Evolutionary conservation across 257 asterid genomes (phyloP), one percentile per base, ranked within the genome.

Genomic region (Linderniella brevidens): DNA sequence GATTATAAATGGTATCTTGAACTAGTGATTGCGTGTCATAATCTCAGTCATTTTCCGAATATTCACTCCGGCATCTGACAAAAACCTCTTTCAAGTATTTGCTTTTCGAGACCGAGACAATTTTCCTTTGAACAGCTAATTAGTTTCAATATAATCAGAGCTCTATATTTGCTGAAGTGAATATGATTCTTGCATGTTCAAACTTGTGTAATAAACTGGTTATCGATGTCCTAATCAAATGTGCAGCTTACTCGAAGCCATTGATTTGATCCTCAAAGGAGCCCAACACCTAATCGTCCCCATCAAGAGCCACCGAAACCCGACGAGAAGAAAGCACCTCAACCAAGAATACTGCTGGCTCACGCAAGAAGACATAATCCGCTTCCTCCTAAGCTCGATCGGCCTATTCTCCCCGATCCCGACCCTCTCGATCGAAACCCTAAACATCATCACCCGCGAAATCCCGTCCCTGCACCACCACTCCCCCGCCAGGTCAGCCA

Each of bases 391-490:
- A 12, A 69, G 81, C 60, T 73, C 82, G 4, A 73, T 82, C 11
- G 84, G 83, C 52, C 68, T 73, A 1, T 76, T 82, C 65, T 82
- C 92, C 12, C 77, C 82, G 0, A 59, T 82, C 32, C 78, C 84
- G 1, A 62, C 81, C 10, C 64, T 69, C 13, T 74, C 94, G 35
- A 60, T 82, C 29, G 74, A 71, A 8, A 39, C 64, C 50, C 92
- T 82, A 8, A 77, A 67, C 46, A 50, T 78, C 14, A 67, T 82
- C 53, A 58, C 42, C 71, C 36, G 54, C 4, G 73, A 73, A 11
- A 54, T 71, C 54, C 41, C 48, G 0, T 55, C 66, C 3, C 39
- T 74, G 8, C 59, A 53, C 58, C 76, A 82, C 70, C 66, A 71
- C 41, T 29, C 54, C 9, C 41, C 54, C 8, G 54, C 41, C 35